Conservation (phyloP, 257 asterid species). For the Apocynum venetum region DNA sequence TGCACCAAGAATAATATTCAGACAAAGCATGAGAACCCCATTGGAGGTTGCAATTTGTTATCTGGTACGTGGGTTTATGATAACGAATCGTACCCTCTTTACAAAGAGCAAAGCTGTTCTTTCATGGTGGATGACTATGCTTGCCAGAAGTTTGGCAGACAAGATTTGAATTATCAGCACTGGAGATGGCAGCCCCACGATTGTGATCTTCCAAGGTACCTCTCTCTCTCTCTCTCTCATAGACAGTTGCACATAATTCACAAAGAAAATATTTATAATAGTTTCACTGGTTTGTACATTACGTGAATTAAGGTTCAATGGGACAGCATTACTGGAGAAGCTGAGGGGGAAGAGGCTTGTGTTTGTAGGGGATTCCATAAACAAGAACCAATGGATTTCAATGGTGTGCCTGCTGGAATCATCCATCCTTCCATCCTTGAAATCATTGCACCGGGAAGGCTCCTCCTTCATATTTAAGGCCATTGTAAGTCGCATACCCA, state of each 20-base stretch:
- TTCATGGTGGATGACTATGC: conserved; percentile 47
- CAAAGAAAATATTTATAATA: too few species aligned
- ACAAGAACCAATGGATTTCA: conserved; percentile 33
- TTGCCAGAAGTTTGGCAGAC: conserved; percentile 57
- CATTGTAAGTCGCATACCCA: conserved; percentile 34
- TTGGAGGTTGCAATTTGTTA: background rate
- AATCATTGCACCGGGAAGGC: conserved; percentile 56
- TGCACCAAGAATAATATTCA: background rate
- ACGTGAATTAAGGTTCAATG: conserved; percentile 29
- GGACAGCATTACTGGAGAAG: conserved; percentile 24
- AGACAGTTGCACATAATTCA: too few species aligned
- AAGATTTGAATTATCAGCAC: conserved; percentile 45
- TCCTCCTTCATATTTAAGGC: conserved; percentile 77
- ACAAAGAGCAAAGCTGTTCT: conserved; percentile 68
- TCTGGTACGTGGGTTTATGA: background rate
- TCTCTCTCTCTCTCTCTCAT: background rate
- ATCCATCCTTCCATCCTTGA: conserved; percentile 35
- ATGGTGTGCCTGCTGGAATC: conserved; percentile 37
- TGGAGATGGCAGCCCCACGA: conserved; percentile 85
- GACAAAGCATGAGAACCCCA: background rate
- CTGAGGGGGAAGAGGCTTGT: conserved; percentile 32
- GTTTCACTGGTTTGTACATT: background rate
- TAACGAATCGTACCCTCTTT: conserved; percentile 32
- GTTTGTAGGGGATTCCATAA: conserved; percentile 40
- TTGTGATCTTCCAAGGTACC: conserved; percentile 63